These are phyloP conservation scores for Venturia aucupariae DNA, from an alignment of 2,329 filamentous ascomycete species.

Conservation along the genomic window DNA sequence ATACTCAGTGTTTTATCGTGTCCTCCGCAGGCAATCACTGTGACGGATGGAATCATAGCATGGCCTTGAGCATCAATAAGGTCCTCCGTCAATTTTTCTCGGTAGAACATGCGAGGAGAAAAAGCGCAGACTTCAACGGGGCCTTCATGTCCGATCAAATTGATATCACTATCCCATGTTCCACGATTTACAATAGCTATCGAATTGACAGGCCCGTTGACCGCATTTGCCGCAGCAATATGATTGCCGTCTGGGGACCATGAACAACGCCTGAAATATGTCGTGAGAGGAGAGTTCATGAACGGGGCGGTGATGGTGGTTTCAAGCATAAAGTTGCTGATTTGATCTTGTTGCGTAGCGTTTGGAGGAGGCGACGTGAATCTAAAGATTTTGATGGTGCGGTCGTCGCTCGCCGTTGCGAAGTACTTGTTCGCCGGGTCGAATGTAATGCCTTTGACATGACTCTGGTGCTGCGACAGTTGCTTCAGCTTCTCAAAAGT, in stretches of 20 bases:
- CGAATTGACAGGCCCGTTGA: slow-evolving; percentile 93
- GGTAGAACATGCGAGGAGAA: slow-evolving; percentile 79
- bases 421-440: slow-evolving; percentile 99
- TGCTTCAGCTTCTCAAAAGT: slow-evolving; percentile 98
- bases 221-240: slow-evolving; percentile 92
- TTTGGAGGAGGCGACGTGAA: slow-evolving; percentile 88
- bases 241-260: slow-evolving; percentile 98
- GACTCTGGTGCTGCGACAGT: slow-evolving; percentile 83
- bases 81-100: slow-evolving; percentile 50
- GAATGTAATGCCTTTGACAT: slow-evolving; percentile 98
- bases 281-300: slow-evolving; percentile 83
- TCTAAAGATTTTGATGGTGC: slow-evolving; percentile 91
- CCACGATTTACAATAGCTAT: slow-evolving; percentile 92
- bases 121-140: slow-evolving; percentile 97
- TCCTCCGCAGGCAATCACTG: slow-evolving; percentile 91
- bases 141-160: slow-evolving; percentile 92
- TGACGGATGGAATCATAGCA: slow-evolving; percentile 51
- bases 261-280: slow-evolving; percentile 91
- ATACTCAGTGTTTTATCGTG: slow-evolving; percentile 94
- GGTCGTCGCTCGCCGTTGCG: slow-evolving; percentile 92
- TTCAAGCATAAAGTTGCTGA: slow-evolving; percentile 93
- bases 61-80: slow-evolving; percentile 38
- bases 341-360: slow-evolving; percentile 86
- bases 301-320: slow-evolving; percentile 86
- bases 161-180: slow-evolving; percentile 93